These are phyloP conservation scores for Phialocephala subalpina DNA, from an alignment of 2,329 filamentous ascomycete species.

Conservation along the genomic window DNA sequence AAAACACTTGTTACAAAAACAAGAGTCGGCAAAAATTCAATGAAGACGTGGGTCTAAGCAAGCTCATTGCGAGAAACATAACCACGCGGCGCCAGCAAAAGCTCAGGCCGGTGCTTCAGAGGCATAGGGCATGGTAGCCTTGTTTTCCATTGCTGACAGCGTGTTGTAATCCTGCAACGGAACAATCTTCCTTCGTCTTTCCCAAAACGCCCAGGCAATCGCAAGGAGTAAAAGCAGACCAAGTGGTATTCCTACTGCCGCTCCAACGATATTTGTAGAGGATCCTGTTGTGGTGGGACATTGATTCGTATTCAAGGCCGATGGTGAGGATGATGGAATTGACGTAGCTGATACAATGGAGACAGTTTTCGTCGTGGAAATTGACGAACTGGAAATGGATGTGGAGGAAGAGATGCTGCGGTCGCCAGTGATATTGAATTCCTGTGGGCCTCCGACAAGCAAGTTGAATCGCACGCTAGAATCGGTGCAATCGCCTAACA, in stretches of 20 bases:
- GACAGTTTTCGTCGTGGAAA: no score
- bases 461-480: neutral
- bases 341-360: no score
- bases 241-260: neutral
- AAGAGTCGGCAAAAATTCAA: no score
- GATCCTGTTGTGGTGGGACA: neutral
- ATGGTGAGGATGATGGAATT: no score
- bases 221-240: neutral
- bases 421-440: neutral
- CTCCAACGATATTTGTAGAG: neutral
- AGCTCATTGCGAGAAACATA: neutral
- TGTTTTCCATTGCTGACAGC: neutral
- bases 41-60: no score
- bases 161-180: neutral
- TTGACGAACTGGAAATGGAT: neutral
- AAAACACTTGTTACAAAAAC: no score
- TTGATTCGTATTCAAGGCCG: neutral
- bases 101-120: neutral
- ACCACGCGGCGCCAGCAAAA: neutral
- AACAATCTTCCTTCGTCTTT: neutral
- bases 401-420: neutral
- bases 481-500: neutral
- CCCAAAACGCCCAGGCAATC: neutral
- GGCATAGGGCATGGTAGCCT: neutral
- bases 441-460: neutral